These are phyloP conservation scores for Protostelium mycophagum DNA, from an alignment of 78 protist species.

Conservation along the genomic window DNA sequence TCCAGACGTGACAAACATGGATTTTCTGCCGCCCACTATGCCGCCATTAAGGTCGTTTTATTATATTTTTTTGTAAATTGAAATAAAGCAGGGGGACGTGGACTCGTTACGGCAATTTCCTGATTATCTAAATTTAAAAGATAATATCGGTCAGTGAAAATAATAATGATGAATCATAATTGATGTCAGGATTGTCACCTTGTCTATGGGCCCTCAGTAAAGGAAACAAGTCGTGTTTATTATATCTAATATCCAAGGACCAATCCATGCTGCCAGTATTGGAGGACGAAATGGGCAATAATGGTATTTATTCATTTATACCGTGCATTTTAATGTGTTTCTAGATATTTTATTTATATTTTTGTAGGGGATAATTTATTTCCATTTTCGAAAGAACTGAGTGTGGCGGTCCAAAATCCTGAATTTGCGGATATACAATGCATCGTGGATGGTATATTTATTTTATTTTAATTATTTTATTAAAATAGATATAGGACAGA, in stretches of 20 bases:
- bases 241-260: background rate
- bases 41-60: background rate
- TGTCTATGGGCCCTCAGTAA: background rate
- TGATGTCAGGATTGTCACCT: background rate
- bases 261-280: background rate
- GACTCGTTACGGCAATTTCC: background rate
- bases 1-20: background rate
- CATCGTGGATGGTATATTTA: background rate
- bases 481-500: background rate
- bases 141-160: background rate
- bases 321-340: too few species aligned
- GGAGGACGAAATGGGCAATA: background rate
- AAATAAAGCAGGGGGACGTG: background rate
- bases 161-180: background rate
- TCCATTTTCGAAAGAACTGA: background rate
- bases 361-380: background rate
- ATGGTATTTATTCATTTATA: background rate
- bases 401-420: background rate
- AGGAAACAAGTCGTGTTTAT: background rate
- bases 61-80: too few species aligned
- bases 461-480: too few species aligned
- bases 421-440: background rate
- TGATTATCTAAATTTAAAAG: background rate
- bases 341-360: too few species aligned
- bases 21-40: background rate